Evolutionary conservation across 2,329 filamentous ascomycete species (phyloP), one percentile per base, ranked within the genome.

Genomic region (Aspergillus sp.): DNA sequence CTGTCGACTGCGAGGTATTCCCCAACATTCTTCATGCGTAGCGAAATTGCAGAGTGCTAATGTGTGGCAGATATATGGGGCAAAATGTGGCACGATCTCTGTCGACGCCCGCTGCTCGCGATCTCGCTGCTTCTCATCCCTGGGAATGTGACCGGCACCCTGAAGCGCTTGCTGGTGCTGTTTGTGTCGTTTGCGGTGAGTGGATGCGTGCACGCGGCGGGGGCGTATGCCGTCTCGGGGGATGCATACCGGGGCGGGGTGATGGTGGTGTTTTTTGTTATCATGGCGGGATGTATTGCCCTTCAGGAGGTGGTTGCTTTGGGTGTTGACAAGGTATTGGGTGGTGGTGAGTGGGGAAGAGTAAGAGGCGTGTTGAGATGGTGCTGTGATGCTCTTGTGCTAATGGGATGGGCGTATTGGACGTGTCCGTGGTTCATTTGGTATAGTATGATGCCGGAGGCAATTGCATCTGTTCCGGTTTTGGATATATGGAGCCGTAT

Each of bases 31-130:
- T 7, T 22, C 2, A 22, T 22, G 1, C 5, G 22, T 22, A 7
- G 22, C 7, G 22, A 22, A 22, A 1, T 1, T 22, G 22, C 22
- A 22, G 22, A 22, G 22, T 22, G 3, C 22, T 22, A 3, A 22
- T 22, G 20, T 14, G 10, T 14, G 43, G 3, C 20, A 59, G 57
- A 57, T 20, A 57, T 59, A 30, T 59, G 57, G 57, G 57, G 57
- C 32, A 57, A 55, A 38, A 46, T 57, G 45, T 59, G 57, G 57
- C 57, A 59, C 44, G 57, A 59, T 19, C 51, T 59, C 16, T 59
- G 57, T 10, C 57, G 57, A 4, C 55, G 52, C 9, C 49, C 55
- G 7, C 45, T 59, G 9, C 50, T 59, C 3, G 50, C 52, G 17
- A 45, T 43, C 3, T 51, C 57, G 14, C 36, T 50, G 17, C 38